Conservation (phyloP, 352 stramenopile genomes). For the Phytophthora pistaciae region DNA sequence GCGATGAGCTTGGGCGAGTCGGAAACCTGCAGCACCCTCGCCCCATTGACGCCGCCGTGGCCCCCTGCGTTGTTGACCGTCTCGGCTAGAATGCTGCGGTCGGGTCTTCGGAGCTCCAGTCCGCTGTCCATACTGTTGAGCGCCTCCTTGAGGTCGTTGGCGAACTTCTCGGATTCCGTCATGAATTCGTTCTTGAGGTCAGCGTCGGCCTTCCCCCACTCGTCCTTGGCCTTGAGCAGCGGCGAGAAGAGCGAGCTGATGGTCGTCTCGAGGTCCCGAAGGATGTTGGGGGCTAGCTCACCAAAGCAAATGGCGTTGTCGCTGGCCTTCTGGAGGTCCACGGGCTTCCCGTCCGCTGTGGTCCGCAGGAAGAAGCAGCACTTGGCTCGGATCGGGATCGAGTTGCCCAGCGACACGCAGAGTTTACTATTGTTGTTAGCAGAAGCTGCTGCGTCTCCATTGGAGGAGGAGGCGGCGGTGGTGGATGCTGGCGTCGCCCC, state of each 20-base stretch:
- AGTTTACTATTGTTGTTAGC: constrained; percentile 60
- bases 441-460: background rate
- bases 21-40: constrained; percentile 69
- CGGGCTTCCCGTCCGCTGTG: constrained; percentile 72
- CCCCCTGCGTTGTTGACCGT: constrained; percentile 48
- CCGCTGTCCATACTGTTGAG: constrained; percentile 96
- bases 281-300: constrained; percentile 86
- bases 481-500: background rate
- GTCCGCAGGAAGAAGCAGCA: constrained; percentile 89
- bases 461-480: background rate
- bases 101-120: constrained; percentile 91
- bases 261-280: constrained; percentile 83
- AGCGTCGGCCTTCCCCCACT: constrained; percentile 96
- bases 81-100: constrained; percentile 79
- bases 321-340: constrained; percentile 78
- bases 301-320: constrained; percentile 87
- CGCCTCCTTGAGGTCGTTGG: constrained; percentile 94
- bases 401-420: constrained; percentile 73
- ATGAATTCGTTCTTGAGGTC: constrained; percentile 95
- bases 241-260: constrained; percentile 91
- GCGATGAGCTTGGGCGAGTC: constrained; percentile 93
- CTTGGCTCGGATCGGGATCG: constrained; percentile 77
- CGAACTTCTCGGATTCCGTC: constrained; percentile 96
- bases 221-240: constrained; percentile 93
- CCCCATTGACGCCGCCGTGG: constrained; percentile 47